Evolutionary conservation across 208 protist species (phyloP).

Genomic region (Leishmania guyanensis): DNA sequence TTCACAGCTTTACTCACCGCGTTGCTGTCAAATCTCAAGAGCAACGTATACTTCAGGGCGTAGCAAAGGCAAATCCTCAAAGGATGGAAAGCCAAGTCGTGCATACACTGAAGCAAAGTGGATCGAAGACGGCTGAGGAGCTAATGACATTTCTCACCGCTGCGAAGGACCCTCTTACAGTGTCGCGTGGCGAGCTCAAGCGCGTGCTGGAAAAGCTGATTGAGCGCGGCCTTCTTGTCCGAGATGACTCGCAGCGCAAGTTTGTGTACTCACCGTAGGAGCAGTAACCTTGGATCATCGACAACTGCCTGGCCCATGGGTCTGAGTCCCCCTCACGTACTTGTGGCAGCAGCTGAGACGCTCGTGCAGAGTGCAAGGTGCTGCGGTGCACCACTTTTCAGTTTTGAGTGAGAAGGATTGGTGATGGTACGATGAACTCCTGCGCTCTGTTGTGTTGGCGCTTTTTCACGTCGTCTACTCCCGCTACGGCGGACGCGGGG

Average conservation of each 20-base stretch:
- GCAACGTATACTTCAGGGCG: slow-evolving; percentile 17
- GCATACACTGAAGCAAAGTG: slow-evolving; percentile 40
- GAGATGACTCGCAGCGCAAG: slow-evolving; percentile 28
- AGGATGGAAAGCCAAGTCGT: slow-evolving; percentile 27
- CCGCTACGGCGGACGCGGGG: background rate
- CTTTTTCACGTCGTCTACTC: background rate
- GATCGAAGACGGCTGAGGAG: slow-evolving; percentile 21
- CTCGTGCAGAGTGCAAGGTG: background rate
- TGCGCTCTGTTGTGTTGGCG: background rate
- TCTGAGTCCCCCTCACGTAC: background rate
- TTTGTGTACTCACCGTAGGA: slow-evolving; percentile 38
- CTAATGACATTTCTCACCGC: slow-evolving; percentile 22
- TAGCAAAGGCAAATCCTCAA: slow-evolving; percentile 21
- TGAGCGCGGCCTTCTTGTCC: slow-evolving; percentile 47
- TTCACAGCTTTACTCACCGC: slow-evolving; percentile 15
- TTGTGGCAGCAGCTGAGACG: background rate
- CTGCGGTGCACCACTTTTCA: background rate
- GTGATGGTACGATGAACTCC: background rate
- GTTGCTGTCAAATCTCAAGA: slow-evolving; percentile 10
- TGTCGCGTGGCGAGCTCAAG: slow-evolving; percentile 51
- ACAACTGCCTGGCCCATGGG: background rate
- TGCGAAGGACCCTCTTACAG: slow-evolving; percentile 10
- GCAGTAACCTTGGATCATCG: background rate
- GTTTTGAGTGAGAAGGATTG: background rate
- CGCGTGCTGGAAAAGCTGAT: slow-evolving; percentile 61